These are phyloP conservation scores for Penicillium sp. DNA, from an alignment of 2,329 filamentous ascomycete genomes.

Conservation along the genomic window DNA sequence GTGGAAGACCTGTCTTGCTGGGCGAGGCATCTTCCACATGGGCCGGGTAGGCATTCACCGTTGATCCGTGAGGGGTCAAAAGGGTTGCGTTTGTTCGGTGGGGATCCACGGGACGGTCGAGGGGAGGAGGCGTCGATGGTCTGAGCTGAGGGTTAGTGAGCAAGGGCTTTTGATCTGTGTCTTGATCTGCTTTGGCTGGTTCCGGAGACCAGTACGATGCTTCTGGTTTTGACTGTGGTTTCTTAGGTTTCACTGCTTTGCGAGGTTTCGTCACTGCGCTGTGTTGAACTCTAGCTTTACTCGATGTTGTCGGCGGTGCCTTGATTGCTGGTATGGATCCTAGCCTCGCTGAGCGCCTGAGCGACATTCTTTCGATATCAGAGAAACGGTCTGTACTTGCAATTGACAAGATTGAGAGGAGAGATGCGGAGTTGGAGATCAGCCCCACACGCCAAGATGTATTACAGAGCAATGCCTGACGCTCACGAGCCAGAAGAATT, in stretches of 20 bases:
- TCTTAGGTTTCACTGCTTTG: slow-evolving; percentile 20
- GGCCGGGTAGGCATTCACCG: slow-evolving; percentile 51
- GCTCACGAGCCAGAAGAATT: too few species aligned
- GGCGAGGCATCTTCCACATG: slow-evolving; percentile 40
- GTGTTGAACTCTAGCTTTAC: slow-evolving; percentile 24
- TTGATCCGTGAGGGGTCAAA: slow-evolving; percentile 50
- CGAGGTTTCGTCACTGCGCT: slow-evolving; percentile 33
- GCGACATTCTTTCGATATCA: slow-evolving; percentile 44
- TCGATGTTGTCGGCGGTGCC: slow-evolving; percentile 23
- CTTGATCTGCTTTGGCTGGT: slow-evolving; percentile 28
- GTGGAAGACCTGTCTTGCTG: slow-evolving; percentile 41
- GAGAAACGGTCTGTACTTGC: background rate
- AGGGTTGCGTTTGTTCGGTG: slow-evolving; percentile 51
- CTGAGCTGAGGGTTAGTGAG: slow-evolving; percentile 38
- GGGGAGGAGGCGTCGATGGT: slow-evolving; percentile 47
- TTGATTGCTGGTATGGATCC: slow-evolving; percentile 30
- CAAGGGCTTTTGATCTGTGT: slow-evolving; percentile 30
- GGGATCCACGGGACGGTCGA: slow-evolving; percentile 49
- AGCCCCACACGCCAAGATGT: slow-evolving; percentile 1
- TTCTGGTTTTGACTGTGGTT: slow-evolving; percentile 4
- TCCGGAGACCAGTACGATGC: slow-evolving; percentile 25
- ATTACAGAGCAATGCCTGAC: too few species aligned
- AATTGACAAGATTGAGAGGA: background rate
- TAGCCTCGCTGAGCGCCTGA: slow-evolving; percentile 55
- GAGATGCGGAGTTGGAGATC: slow-evolving; percentile 4